phyloP scores from a whole-genome alignment of 768 basidiomycete species.

The Panellus pusillus region DNA sequence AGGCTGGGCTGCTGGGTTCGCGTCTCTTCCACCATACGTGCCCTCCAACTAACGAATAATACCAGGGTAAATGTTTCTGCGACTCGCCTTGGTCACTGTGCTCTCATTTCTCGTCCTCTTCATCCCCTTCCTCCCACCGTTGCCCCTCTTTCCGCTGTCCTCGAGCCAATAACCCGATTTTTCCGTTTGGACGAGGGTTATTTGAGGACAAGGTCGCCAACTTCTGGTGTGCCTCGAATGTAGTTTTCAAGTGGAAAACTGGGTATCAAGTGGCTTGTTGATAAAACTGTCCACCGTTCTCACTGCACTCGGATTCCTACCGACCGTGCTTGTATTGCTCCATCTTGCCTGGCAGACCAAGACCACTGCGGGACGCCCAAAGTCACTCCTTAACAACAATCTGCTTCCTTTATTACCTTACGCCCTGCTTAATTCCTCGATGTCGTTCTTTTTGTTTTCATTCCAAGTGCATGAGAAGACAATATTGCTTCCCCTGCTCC shows the following conservation, averaged over 20 bases:
- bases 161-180: conserved; percentile 81
- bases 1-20: conserved; percentile 68
- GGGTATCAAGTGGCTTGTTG: conserved; percentile 47
- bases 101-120: conserved; percentile 70
- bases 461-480: conserved; percentile 98
- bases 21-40: neutral
- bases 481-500: conserved; percentile 82
- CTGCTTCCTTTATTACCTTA: conserved; percentile 75
- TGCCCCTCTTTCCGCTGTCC: conserved; percentile 50
- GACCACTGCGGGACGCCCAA: conserved; percentile 9
- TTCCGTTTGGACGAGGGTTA: conserved; percentile 87
- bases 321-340: conserved; percentile 49
- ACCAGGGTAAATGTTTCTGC: conserved; percentile 56
- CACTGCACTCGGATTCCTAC: conserved; percentile 73
- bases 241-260: conserved; percentile 83
- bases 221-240: conserved; percentile 94
- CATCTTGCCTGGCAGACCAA: conserved; percentile 35
- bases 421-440: conserved; percentile 73
- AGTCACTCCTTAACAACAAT: conserved; percentile 35
- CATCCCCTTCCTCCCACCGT: conserved; percentile 75
- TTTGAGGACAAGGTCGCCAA: conserved; percentile 98
- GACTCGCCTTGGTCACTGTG: conserved; percentile 62
- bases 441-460: conserved; percentile 95
- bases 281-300: conserved; percentile 64
- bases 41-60: neutral